Conservation (phyloP, 2,329 filamentous ascomycete genomes). For the Stachybotrys elegans region DNA sequence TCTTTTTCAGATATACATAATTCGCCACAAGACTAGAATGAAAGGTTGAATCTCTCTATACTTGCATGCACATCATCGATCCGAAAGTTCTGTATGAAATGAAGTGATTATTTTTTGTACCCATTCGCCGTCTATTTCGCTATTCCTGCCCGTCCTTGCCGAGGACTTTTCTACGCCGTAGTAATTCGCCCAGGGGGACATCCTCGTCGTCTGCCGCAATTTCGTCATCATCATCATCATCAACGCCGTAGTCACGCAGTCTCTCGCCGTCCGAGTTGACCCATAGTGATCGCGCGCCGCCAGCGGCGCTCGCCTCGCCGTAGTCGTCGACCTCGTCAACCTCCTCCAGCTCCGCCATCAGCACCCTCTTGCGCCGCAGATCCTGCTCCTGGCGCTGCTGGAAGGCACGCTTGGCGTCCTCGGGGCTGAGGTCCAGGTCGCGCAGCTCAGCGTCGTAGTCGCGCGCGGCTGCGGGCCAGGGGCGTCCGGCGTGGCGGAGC, state of each 20-base stretch:
- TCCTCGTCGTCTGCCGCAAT: constrained; percentile 42
- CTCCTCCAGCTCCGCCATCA: constrained; percentile 48
- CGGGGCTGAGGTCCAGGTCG: constrained; percentile 30
- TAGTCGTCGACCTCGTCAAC: constrained; percentile 45
- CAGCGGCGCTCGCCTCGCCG: constrained; percentile 51
- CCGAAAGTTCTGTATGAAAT: too few relatives aligned
- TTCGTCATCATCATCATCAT: constrained; percentile 60
- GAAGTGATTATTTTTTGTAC: constrained; percentile 17
- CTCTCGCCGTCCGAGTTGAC: constrained; percentile 71
- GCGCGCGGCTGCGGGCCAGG: constrained; percentile 34
- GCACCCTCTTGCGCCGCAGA: constrained; percentile 30
- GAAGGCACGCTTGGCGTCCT: constrained; percentile 46
- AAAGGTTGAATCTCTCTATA: too few relatives aligned
- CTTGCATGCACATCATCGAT: too few relatives aligned
- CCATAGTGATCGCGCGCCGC: constrained; percentile 53
- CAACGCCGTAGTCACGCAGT: constrained; percentile 72
- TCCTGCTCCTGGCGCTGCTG: constrained; percentile 44
- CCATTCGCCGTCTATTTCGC: constrained; percentile 9
- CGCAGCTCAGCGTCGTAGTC: constrained; percentile 26
- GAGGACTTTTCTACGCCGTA: constrained; percentile 48
- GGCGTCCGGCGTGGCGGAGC: constrained; percentile 35
- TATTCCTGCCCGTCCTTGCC: constrained; percentile 25
- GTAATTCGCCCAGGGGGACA: constrained; percentile 63
- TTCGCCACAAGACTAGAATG: too few relatives aligned
- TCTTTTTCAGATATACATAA: too few relatives aligned